Evolutionary conservation across 2,329 filamentous ascomycete species (phyloP), one percentile per base, ranked within the genome.

Genomic region (Helicocarpus griseus): DNA sequence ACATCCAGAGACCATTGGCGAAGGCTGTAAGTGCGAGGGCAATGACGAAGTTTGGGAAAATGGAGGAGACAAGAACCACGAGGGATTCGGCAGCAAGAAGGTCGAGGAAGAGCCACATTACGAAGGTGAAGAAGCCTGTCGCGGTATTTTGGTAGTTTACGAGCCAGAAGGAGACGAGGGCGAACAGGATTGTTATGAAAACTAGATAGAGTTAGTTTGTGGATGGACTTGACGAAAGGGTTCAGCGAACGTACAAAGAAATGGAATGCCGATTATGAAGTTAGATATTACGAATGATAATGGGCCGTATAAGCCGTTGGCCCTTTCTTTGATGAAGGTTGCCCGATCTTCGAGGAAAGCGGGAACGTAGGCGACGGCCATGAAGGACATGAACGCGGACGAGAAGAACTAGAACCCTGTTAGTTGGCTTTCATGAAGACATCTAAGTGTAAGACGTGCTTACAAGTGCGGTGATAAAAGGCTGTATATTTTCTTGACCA

Each of bases 1-100:
- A 83, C 88, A 94, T 94, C 88, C 88, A 95, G 5, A 95, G 73
- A 0, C 88, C 89, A 67, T 95, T 95, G 21, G 86, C 85, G 62
- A 94, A 94, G 0, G 89, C 88, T 0, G 86, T 86, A 1, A 89
- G 73, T 0, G 89, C 88, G 0, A 94, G 79, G 0, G 86, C 76
- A 41, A 91, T 79, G 47, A 94, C 88, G 57, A 94, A 94, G 55
- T 83, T 85, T 0, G 87, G 87, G 57, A 89, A 82, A 1, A 93
- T 65, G 1, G 78, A 80, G 0, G 83, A 80, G 21, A 93, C 73
- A 26, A 94, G 74, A 2, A 95, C 86, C 22, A 94, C 87, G 0
- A 94, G 79, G 0, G 85, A 85, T 68, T 93, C 88, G 19, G 87
- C 88, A 0, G 88, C 87, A 2, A 94, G 69, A 0, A 94, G 78